A percentile compares a stretch with the other conserved stretches of the same genome.
Evolutionary conservation across 345 rosid genomes (phyloP).

Genomic region (Acer campestre): DNA sequence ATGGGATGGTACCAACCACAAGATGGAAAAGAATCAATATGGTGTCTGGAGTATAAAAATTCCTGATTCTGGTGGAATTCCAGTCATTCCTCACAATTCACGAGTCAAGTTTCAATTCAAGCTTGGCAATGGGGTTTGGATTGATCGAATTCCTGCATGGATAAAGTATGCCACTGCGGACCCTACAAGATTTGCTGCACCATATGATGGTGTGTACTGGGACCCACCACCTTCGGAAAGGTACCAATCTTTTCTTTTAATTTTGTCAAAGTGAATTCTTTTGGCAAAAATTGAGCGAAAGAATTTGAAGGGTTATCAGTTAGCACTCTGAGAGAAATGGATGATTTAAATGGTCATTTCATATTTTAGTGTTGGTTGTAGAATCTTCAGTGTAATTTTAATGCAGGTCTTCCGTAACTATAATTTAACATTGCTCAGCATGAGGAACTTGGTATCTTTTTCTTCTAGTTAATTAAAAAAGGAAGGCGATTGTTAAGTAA

Average conservation of each 20-base stretch:
- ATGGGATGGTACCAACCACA: constrained; percentile 77
- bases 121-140: constrained; percentile 58
- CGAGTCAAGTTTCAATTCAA: constrained; percentile 73
- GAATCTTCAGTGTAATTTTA: background rate
- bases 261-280: constrained; percentile 2
- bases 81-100: constrained; percentile 75
- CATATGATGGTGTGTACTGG: constrained; percentile 83
- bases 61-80: constrained; percentile 56
- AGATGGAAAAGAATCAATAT: constrained; percentile 69
- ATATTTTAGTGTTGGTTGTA: background rate
- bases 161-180: constrained; percentile 72
- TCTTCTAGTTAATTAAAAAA: constrained; percentile 11
- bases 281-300: constrained; percentile 1
- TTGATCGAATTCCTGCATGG: constrained; percentile 84
- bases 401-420: background rate
- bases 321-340: background rate
- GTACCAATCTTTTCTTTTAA: constrained; percentile 28
- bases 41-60: constrained; percentile 76
- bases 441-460: constrained; percentile 5
- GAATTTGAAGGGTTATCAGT: background rate
- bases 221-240: constrained; percentile 72
- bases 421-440: constrained; percentile 1
- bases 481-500: constrained; percentile 1
- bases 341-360: constrained; percentile 1
- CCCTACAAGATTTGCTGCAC: constrained; percentile 59